A percentile compares a stretch with the other conserved stretches of the same genome.
Conservation (phyloP, 108 stramenopile species). For the Parietichytrium sp. region DNA sequence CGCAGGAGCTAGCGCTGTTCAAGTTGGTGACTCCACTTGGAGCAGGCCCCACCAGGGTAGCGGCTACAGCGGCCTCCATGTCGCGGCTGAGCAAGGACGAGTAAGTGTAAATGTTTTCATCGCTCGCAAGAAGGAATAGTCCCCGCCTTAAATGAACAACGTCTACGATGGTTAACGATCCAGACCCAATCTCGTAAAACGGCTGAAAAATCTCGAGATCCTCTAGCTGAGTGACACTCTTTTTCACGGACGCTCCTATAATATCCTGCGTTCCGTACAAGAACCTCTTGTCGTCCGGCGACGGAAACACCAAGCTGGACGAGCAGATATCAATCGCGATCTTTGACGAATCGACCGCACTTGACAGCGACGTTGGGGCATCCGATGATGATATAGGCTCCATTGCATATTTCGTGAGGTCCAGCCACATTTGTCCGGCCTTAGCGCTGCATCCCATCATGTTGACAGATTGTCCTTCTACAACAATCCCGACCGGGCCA, state of each 20-base stretch:
- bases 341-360: background rate
- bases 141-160: background rate
- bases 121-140: background rate
- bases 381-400: too few species aligned
- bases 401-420: background rate
- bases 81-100: background rate
- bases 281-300: too few species aligned
- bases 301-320: background rate
- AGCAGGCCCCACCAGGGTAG: background rate
- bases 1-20: background rate
- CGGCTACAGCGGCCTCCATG: background rate
- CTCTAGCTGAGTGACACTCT: background rate
- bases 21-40: background rate
- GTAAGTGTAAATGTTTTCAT: background rate
- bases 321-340: background rate
- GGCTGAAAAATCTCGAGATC: background rate
- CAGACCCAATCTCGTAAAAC: background rate
- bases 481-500: background rate
- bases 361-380: background rate
- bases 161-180: background rate
- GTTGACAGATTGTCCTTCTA: slow-evolving; percentile 12
- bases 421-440: slow-evolving; percentile 7
- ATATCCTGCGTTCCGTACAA: too few species aligned
- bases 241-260: too few species aligned
- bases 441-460: background rate